phyloP scores from a whole-genome alignment of 768 basidiomycete species.

The Suillus spraguei region DNA sequence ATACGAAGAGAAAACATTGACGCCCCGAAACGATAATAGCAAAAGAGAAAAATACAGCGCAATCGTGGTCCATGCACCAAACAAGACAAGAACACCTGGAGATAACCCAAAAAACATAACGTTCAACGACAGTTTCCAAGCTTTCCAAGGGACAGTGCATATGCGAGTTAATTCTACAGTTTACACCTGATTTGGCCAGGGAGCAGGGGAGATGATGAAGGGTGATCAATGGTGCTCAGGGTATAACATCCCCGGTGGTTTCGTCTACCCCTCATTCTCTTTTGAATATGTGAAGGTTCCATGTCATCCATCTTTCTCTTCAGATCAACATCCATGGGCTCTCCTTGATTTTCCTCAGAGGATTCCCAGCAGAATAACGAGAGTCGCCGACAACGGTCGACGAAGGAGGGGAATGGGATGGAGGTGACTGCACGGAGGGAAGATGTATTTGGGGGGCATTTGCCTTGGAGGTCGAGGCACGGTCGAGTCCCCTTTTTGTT shows the following conservation, averaged over 20 bases:
- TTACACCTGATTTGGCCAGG: slow-evolving; percentile 28
- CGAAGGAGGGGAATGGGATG: slow-evolving; percentile 56
- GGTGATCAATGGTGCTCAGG: slow-evolving; percentile 40
- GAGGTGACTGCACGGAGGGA: slow-evolving; percentile 49
- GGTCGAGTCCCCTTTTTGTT: slow-evolving; percentile 45
- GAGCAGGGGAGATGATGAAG: slow-evolving; percentile 20
- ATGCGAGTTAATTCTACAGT: slow-evolving; percentile 29
- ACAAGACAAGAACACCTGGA: slow-evolving; percentile 21
- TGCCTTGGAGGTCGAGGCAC: slow-evolving; percentile 56
- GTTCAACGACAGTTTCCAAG: slow-evolving; percentile 34
- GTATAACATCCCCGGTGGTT: slow-evolving; percentile 51
- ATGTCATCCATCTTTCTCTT: slow-evolving; percentile 61
- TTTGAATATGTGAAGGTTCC: slow-evolving; percentile 53
- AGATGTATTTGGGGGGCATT: slow-evolving; percentile 28
- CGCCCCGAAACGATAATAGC: slow-evolving; percentile 17
- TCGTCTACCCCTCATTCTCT: slow-evolving; percentile 77
- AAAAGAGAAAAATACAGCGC: slow-evolving; percentile 34
- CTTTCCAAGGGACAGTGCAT: slow-evolving; percentile 32
- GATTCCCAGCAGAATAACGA: slow-evolving; percentile 37
- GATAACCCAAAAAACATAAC: slow-evolving; percentile 35
- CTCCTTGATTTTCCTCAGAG: slow-evolving; percentile 43
- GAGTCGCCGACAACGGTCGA: slow-evolving; percentile 36
- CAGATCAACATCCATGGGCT: slow-evolving; percentile 55
- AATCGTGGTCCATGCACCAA: slow-evolving; percentile 36
- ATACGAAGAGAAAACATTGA: slow-evolving; percentile 16